These are phyloP conservation scores for Pilatotrama ljubarskyi DNA, from an alignment of 768 basidiomycete species.

Conservation along the genomic window DNA sequence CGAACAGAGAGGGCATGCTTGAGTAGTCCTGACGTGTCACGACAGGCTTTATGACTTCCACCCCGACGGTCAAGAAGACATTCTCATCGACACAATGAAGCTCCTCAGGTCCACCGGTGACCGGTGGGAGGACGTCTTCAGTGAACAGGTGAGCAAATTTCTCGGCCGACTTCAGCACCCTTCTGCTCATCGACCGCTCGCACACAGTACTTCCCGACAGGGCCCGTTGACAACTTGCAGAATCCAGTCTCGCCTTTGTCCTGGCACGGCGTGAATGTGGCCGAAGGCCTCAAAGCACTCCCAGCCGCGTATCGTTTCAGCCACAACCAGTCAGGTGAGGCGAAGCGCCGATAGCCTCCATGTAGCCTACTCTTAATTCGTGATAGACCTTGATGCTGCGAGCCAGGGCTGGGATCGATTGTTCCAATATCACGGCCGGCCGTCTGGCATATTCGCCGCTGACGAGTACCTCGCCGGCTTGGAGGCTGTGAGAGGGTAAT, in stretches of 20 bases:
- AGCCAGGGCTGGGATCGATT: conserved; percentile 55
- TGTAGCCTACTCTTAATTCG: neutral
- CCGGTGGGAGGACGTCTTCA: conserved; percentile 56
- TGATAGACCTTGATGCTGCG: conserved; percentile 47
- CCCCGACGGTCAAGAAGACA: conserved; percentile 47
- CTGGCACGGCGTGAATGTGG: conserved; percentile 63
- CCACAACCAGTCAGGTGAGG: conserved; percentile 53
- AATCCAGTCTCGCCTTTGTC: conserved; percentile 49
- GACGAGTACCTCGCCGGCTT: conserved; percentile 58
- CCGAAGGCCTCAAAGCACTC: conserved; percentile 56
- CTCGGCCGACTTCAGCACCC: no score
- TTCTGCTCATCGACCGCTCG: neutral
- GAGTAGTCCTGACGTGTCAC: neutral
- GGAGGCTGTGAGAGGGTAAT: conserved; percentile 53
- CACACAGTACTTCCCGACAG: conserved; percentile 46
- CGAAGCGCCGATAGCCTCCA: neutral
- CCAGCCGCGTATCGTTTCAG: conserved; percentile 56
- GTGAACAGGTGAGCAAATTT: conserved; percentile 35
- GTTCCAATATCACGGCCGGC: conserved; percentile 59
- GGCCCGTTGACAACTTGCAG: conserved; percentile 37
- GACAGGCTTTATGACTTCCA: conserved; percentile 53
- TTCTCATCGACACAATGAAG: conserved; percentile 55
- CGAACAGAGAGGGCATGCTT: neutral
- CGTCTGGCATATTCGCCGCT: conserved; percentile 57
- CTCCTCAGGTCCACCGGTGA: conserved; percentile 51